Base-by-base conservation (phyloP, 2,329 filamentous ascomycete genomes). In the Diplodia mutila region DNA sequence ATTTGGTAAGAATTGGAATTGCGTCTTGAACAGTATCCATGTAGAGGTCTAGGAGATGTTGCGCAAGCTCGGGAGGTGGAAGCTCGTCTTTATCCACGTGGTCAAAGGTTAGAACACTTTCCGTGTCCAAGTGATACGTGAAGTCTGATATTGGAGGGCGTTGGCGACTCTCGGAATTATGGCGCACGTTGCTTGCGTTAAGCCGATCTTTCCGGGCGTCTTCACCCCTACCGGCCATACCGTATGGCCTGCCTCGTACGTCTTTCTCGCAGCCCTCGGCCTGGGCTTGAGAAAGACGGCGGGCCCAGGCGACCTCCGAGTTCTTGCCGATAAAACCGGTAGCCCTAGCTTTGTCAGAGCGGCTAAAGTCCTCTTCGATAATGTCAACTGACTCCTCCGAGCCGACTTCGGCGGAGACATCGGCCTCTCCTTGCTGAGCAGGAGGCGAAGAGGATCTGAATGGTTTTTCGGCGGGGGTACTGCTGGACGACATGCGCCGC, bases 1-100 rank as follows among this genome's bases (percentile, higher is more conserved):
- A 72, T 54, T 72, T 73, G 8, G 76, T 73, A n/a, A 82, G 69
- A 1, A 82, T 77, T 0, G 80, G 80, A 48, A 81, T 79, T 0
- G 75, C 71, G 29, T 76, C 73, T 59, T 82, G 79, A 4, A 81
- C 75, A 21, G 75, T 78, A 5, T 71, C 67, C 61, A 80, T 74
- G 64, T 80, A 82, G 39, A 71, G 74, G 7, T 75, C 49, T 23
- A 80, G 72, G 4, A 81, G 71, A 25, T 71, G 69, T 21, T 79
- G 72, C 1, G 76, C 79, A 2, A 73, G 71, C 3, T 72, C 70
- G 37, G 71, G 70, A 0, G 74, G 70, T 11, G 80, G 80, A 18
- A 79, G 65, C 29, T 75, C 73, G 52, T 76, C 74, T 68, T 72
- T n/a, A 73, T 77, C 69, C 16, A 79, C 72, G 21, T 72, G 72